Percentiles rank a stretch among this genome's conserved stretches.
These are phyloP conservation scores for Platanthera guangdongensis DNA, from an alignment of 106 monocot genomes.

Conservation along the genomic window DNA sequence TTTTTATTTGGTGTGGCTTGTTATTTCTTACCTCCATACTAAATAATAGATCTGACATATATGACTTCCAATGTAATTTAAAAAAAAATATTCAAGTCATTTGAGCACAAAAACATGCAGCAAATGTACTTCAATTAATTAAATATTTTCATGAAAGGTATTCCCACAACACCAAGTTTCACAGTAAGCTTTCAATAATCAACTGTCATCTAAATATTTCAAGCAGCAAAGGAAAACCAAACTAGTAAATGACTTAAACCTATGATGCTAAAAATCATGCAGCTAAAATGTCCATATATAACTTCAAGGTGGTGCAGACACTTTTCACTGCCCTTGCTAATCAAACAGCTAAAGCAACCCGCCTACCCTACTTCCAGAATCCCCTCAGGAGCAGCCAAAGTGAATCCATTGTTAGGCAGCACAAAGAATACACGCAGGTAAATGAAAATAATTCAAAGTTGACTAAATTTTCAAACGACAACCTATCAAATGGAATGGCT, in stretches of 20 bases:
- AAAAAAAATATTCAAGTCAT: neutral
- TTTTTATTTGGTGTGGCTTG: too few species aligned
- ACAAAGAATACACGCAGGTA: neutral
- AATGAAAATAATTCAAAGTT: neutral
- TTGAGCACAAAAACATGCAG: neutral
- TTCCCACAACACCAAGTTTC: neutral
- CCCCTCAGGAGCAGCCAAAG: neutral
- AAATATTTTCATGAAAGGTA: neutral
- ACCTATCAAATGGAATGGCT: neutral
- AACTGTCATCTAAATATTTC: neutral
- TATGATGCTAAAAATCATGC: neutral
- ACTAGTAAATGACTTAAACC: neutral
- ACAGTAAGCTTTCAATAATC: neutral
- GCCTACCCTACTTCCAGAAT: neutral
- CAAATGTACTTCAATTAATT: neutral
- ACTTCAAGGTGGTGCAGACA: neutral
- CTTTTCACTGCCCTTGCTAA: neutral
- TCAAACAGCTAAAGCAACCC: neutral
- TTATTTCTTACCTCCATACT: too few species aligned
- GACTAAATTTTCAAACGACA: neutral
- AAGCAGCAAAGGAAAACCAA: neutral
- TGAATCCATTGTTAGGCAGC: neutral
- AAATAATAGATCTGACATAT: too few species aligned
- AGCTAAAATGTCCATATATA: neutral
- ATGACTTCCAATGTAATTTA: too few species aligned